Percentiles rank a stretch among this genome's conserved stretches.
Conservation (phyloP, 345 rosid species). For the Aegle marmelos region DNA sequence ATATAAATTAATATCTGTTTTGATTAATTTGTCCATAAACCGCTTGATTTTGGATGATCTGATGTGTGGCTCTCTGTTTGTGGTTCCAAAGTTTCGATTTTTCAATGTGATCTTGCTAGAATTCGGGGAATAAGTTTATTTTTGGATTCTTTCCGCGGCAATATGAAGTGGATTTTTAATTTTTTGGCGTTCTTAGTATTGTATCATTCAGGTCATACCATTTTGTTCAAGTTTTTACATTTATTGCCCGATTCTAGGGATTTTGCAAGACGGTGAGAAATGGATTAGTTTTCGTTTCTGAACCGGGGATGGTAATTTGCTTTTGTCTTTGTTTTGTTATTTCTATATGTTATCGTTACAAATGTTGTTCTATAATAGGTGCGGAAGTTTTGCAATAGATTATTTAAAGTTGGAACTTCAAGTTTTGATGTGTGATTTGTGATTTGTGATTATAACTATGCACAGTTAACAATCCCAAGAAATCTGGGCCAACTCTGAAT, state of each 20-base stretch:
- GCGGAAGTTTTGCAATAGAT: not conserved
- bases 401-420: not conserved
- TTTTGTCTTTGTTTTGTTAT: not conserved
- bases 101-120: not conserved
- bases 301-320: not conserved
- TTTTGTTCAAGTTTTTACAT: not conserved
- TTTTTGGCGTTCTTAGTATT: not conserved
- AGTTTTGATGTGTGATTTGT: conserved; percentile 13
- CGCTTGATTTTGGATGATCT: not conserved
- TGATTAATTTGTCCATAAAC: too few species aligned
- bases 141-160: not conserved
- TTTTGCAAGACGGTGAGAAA: not conserved
- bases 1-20: not conserved
- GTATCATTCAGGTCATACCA: not conserved
- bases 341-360: not conserved
- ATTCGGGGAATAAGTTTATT: not conserved
- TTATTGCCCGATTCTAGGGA: not conserved
- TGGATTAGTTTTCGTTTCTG: not conserved
- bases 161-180: not conserved
- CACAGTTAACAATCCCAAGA: conserved; percentile 90
- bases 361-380: not conserved
- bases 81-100: not conserved
- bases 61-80: not conserved
- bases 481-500: conserved; percentile 69
- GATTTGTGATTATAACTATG: conserved; percentile 11